Conservation (phyloP, 305 asterid genomes). For the Rubia balearica region DNA sequence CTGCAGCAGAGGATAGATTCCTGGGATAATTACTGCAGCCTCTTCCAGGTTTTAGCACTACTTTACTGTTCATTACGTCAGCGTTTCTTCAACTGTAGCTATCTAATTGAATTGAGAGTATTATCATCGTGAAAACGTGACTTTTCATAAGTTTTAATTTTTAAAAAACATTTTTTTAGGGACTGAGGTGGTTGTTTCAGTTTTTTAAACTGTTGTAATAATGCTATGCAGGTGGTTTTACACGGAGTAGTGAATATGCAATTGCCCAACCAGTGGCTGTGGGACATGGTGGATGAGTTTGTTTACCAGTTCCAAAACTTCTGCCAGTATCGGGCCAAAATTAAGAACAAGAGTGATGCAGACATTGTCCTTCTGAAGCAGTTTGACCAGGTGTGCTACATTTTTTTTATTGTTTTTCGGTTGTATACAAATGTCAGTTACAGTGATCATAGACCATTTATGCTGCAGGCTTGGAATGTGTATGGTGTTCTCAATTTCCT, state of each 20-base stretch:
- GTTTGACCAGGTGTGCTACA: slow-evolving; percentile 45
- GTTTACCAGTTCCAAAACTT: slow-evolving; percentile 95
- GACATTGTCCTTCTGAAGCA: slow-evolving; percentile 72
- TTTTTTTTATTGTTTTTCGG: background rate
- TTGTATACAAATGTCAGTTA: background rate
- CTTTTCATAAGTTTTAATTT: no score
- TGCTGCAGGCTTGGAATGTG: slow-evolving; percentile 84
- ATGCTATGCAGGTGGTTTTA: slow-evolving; percentile 63
- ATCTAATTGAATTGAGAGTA: background rate
- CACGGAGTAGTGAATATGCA: slow-evolving; percentile 97
- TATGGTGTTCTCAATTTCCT: slow-evolving; percentile 83
- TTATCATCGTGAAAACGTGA: no score
- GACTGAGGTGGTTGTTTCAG: background rate
- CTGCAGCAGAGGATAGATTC: slow-evolving; percentile 77
- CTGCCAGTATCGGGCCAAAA: slow-evolving; percentile 96
- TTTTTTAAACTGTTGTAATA: background rate
- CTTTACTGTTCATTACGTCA: no score
- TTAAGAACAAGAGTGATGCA: slow-evolving; percentile 86
- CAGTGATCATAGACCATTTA: slow-evolving; percentile 13
- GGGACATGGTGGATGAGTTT: slow-evolving; percentile 99
- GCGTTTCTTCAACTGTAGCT: no score
- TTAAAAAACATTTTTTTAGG: background rate
- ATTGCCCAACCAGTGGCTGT: slow-evolving; percentile 96
- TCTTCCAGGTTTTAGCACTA: slow-evolving; percentile 49
- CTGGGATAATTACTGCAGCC: slow-evolving; percentile 85